A percentile compares a stretch with the other conserved stretches of the same genome.
Conservation (phyloP, 345 rosid genomes). For the Populus nigra region DNA sequence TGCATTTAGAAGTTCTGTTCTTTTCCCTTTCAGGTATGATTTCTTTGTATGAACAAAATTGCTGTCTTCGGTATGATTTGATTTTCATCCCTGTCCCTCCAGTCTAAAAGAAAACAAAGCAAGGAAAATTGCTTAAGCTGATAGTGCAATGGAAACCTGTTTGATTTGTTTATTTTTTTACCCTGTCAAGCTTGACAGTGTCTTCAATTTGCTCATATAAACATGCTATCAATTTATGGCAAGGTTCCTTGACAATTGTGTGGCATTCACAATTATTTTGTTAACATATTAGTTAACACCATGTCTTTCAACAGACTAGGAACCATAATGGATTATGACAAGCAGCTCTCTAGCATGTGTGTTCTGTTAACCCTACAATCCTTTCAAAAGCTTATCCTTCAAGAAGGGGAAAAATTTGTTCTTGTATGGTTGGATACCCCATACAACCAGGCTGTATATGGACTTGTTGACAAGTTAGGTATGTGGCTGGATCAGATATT, state of each 20-base stretch:
- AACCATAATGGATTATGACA: conserved; percentile 52
- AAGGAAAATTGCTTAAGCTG: neutral
- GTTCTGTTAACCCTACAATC: conserved; percentile 81
- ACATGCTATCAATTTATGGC: neutral
- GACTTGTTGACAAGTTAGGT: conserved; percentile 92
- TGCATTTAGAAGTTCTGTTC: conserved; percentile 45
- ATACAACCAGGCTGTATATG: conserved; percentile 93
- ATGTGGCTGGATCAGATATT: conserved; percentile 20
- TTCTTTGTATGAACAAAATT: neutral
- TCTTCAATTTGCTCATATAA: neutral
- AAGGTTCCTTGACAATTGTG: conserved; percentile 5
- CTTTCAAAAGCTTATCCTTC: conserved; percentile 79
- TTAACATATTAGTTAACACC: conserved; percentile 7
- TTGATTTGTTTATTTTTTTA: neutral
- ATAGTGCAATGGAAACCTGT: neutral
- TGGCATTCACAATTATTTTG: conserved; percentile 8
- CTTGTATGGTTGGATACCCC: conserved; percentile 97
- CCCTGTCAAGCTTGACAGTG: neutral
- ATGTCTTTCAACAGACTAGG: conserved; percentile 50
- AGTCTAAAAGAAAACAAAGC: neutral
- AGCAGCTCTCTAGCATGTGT: conserved; percentile 79
- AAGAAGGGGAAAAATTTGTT: conserved; percentile 92
- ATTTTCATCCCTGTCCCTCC: neutral
- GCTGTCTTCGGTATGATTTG: conserved; percentile 11
- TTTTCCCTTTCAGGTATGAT: conserved; percentile 83